Conservation (phyloP, 177 flowering plant species). For the Vitis hybrid region DNA sequence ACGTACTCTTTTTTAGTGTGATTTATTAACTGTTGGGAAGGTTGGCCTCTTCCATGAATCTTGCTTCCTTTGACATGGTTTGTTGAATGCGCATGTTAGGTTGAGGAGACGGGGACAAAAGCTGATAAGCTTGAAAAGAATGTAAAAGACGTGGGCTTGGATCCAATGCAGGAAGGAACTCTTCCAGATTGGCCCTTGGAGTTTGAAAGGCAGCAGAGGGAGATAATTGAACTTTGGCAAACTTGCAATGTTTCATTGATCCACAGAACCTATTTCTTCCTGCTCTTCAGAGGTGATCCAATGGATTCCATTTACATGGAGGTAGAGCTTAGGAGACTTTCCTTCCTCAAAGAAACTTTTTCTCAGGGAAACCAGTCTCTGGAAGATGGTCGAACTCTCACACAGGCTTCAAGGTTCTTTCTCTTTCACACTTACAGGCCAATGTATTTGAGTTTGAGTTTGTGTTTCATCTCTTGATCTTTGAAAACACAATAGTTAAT, state of each 20-base stretch:
- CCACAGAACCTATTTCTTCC: slow-evolving; percentile 70
- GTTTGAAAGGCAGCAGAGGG: slow-evolving; percentile 52
- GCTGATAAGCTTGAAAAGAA: slow-evolving; percentile 26
- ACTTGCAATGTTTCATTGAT: slow-evolving; percentile 59
- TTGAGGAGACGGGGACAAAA: slow-evolving; percentile 29
- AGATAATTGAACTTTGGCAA: slow-evolving; percentile 59
- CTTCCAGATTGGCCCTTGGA: slow-evolving; percentile 43
- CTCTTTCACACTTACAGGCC: slow-evolving; percentile 8
- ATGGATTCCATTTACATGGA: slow-evolving; percentile 67
- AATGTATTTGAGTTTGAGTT: too few species aligned
- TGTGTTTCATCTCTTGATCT: too few species aligned
- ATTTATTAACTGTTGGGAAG: neutral
- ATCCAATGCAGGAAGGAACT: slow-evolving; percentile 51
- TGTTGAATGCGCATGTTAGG: slow-evolving; percentile 15
- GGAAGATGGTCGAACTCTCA: slow-evolving; percentile 34
- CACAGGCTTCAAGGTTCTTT: slow-evolving; percentile 51
- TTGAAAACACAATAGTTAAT: too few species aligned
- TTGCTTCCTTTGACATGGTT: slow-evolving; percentile 3
- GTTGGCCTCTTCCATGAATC: neutral
- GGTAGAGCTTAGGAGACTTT: slow-evolving; percentile 63
- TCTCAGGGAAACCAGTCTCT: slow-evolving; percentile 32
- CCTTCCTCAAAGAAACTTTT: slow-evolving; percentile 53
- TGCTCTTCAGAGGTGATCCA: slow-evolving; percentile 64
- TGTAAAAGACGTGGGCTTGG: slow-evolving; percentile 55
- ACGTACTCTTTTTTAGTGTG: too few species aligned